Evolutionary conservation across 2,329 filamentous ascomycete genomes (phyloP).

Genomic region (Coleophoma cylindrospora): DNA sequence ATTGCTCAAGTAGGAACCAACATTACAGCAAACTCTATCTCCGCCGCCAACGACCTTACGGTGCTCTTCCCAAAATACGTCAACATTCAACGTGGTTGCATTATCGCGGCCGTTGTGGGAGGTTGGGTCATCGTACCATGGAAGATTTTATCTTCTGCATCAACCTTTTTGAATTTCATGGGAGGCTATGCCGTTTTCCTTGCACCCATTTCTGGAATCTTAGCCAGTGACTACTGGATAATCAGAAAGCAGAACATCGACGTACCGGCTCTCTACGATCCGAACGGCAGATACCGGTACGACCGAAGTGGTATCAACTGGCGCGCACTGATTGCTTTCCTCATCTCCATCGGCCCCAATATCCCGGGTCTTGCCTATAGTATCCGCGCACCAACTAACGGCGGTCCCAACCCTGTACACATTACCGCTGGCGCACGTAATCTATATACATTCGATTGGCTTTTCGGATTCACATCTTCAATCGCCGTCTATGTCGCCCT

Average conservation of each 20-base stretch:
- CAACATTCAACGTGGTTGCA: constrained; percentile 50
- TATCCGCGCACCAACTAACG: constrained; percentile 7
- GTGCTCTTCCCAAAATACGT: constrained; percentile 47
- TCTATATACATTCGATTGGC: constrained; percentile 62
- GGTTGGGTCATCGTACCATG: constrained; percentile 59
- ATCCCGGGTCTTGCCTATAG: constrained; percentile 20
- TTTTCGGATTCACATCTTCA: constrained; percentile 54
- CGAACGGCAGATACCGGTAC: constrained; percentile 18
- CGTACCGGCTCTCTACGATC: constrained; percentile 31
- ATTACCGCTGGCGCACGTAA: constrained; percentile 40
- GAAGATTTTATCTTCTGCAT: constrained; percentile 58
- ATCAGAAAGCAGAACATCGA: constrained; percentile 33
- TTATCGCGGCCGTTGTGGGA: constrained; percentile 46
- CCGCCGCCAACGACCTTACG: constrained; percentile 50
- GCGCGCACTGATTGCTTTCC: constrained; percentile 19
- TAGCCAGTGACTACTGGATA: constrained; percentile 54
- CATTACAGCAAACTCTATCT: constrained; percentile 50
- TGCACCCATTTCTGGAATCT: constrained; percentile 53
- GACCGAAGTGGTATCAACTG: constrained; percentile 24
- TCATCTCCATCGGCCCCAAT: constrained; percentile 18
- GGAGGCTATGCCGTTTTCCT: constrained; percentile 59
- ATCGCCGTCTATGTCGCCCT: constrained; percentile 50
- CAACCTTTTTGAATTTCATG: constrained; percentile 60
- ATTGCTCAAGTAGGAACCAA: constrained; percentile 51
- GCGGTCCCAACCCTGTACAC: constrained; percentile 5